Evolutionary conservation across 1,284 basidiomycete genomes (phyloP).

Genomic region (Puccinia brachypodii): DNA sequence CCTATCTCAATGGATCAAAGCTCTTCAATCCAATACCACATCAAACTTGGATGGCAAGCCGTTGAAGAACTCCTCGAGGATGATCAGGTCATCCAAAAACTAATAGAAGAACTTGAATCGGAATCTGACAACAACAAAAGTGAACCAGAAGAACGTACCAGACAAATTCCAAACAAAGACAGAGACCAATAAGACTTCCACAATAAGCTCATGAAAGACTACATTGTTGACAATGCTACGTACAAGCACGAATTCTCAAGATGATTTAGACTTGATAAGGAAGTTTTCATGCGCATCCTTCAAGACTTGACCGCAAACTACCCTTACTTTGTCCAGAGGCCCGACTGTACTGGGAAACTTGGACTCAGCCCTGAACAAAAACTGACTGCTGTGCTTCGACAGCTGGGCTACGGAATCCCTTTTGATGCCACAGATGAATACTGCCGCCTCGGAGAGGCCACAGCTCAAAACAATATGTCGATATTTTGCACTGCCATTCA

Average conservation of each 20-base stretch:
- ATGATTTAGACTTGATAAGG: background rate
- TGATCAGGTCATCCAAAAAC: background rate
- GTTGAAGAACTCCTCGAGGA: background rate
- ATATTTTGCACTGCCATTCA: background rate
- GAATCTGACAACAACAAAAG: background rate
- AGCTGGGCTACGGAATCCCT: background rate
- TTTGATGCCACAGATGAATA: constrained; percentile 19
- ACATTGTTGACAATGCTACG: background rate
- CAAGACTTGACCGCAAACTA: background rate
- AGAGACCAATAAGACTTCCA: background rate
- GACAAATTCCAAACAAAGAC: background rate
- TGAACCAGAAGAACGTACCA: background rate
- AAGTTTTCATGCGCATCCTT: background rate
- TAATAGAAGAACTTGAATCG: background rate
- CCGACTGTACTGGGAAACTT: constrained; percentile 5
- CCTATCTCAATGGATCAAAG: background rate
- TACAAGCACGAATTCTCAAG: background rate
- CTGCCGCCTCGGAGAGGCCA: background rate
- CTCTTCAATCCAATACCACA: background rate
- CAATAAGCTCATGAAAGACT: constrained; percentile 3
- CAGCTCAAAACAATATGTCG: background rate
- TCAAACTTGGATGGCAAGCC: background rate
- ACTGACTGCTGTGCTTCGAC: background rate
- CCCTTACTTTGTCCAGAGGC: constrained; percentile 5
- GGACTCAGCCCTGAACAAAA: constrained; percentile 22